phyloP scores from a whole-genome alignment of 352 stramenopile species.

The Globisporangium nunn region DNA sequence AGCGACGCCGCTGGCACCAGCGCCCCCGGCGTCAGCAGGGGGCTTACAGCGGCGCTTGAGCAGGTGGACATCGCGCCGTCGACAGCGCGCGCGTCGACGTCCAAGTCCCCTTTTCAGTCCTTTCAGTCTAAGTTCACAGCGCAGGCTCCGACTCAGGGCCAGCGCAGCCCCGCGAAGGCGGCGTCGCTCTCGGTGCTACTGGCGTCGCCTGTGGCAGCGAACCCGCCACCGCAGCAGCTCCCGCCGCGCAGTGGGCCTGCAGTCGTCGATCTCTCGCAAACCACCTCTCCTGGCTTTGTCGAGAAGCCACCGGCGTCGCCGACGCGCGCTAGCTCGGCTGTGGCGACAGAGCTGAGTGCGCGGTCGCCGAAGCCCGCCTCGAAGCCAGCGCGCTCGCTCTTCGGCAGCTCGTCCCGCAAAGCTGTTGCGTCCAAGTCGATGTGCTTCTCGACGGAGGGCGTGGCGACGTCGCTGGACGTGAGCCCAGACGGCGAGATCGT shows the following conservation, averaged over 20 bases:
- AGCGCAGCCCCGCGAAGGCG: slow-evolving; percentile 11
- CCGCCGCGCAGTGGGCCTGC: slow-evolving; percentile 22
- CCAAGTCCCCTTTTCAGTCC: slow-evolving; percentile 75
- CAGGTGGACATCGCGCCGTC: slow-evolving; percentile 22
- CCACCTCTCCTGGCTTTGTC: neutral
- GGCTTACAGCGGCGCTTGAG: slow-evolving; percentile 22
- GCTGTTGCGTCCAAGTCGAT: slow-evolving; percentile 59
- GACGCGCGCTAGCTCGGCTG: slow-evolving; percentile 20
- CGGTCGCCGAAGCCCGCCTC: slow-evolving; percentile 10
- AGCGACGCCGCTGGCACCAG: neutral
- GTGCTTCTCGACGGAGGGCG: slow-evolving; percentile 72
- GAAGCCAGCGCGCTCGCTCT: slow-evolving; percentile 44
- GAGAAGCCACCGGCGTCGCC: slow-evolving; percentile 25
- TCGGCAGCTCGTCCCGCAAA: slow-evolving; percentile 19
- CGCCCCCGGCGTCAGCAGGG: slow-evolving; percentile 1
- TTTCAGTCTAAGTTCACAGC: slow-evolving; percentile 61
- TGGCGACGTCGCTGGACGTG: slow-evolving; percentile 70
- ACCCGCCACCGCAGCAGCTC: slow-evolving; percentile 6
- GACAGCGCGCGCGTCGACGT: slow-evolving; percentile 18
- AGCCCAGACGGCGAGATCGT: slow-evolving; percentile 75
- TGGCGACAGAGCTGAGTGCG: neutral
- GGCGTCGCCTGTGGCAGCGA: slow-evolving; percentile 13
- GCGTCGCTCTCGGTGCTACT: slow-evolving; percentile 6
- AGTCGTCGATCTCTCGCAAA: slow-evolving; percentile 24
- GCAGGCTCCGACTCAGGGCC: neutral